Evolutionary conservation across 1,139 yeast species (phyloP), one percentile per base, ranked within the genome.

Genomic region (Suzukiozyma palmioleophila): DNA sequence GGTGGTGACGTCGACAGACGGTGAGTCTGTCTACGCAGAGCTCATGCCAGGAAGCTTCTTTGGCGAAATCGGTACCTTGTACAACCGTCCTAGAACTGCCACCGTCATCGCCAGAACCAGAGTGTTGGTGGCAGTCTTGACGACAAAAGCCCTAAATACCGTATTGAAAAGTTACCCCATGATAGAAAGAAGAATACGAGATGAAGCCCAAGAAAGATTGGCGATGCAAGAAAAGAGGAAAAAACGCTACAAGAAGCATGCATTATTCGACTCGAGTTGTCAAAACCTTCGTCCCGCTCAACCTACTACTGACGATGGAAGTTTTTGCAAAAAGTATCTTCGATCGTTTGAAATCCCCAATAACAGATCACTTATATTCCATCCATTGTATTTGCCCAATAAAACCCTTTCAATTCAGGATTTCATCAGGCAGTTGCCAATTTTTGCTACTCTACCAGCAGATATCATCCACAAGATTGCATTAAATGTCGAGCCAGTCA

Each of bases 41-140:
- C 61, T 84, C 12, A 70, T 75, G 3, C 73, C 84, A 2, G 92
- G 92, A 1, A 72, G 80, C 30, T 83, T 81, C 50, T 84, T 84
- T 56, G 94, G 89, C 5, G 94, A 84, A 53, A 83, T 84, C 39
- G 92, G 92, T 5, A 81, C 84, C 35, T 61, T 84, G 28, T 84
- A 80, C 60, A 81, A 82, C 53, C 64, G 89, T 33, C 89, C 90
- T 9, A 64, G 92, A 47, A 83, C 90, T 0, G 92, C 92, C 0
- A 81, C 89, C 1, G 89, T 84, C 12, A 77, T 83, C n/a, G 84
- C 92, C 2, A 66, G 80, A 43, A 74, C 86, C 0, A 75, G 71
- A 46, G 86, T 84, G 1, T 60, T 84, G 39, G 64, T 82, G 6
- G 89, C 87, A 1, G 84, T 82, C 1, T 64, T 84, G 33, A 81